Conservation (phyloP, 768 basidiomycete species). For the Tricholoma matsutake region DNA sequence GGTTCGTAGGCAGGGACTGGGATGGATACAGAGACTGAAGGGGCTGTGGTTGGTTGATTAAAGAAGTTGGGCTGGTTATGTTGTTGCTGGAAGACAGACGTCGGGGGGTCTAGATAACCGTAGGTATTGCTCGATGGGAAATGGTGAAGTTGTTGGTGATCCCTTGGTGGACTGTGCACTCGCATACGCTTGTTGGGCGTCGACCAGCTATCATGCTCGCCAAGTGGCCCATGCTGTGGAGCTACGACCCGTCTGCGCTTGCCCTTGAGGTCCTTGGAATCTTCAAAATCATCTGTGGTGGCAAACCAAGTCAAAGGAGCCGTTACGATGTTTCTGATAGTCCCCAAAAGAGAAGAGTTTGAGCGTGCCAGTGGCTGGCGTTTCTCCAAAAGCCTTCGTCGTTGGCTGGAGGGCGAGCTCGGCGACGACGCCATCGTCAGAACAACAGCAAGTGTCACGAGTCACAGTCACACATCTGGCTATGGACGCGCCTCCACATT, state of each 20-base stretch:
- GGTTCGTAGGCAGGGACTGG: conserved; percentile 22
- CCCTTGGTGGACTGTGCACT: conserved; percentile 45
- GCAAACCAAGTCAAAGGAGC: conserved; percentile 60
- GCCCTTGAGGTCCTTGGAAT: conserved; percentile 45
- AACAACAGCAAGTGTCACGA: conserved; percentile 25
- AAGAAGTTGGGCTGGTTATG: conserved; percentile 21
- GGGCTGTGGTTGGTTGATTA: conserved; percentile 17
- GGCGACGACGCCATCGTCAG: conserved; percentile 32
- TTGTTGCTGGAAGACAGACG: conserved; percentile 37
- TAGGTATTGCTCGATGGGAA: conserved; percentile 16
- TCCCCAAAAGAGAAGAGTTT: conserved; percentile 56
- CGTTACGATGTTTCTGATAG: conserved; percentile 65
- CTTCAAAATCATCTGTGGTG: conserved; percentile 46
- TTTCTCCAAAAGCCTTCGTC: conserved; percentile 24
- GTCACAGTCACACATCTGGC: conserved; percentile 11
- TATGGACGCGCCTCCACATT: conserved; percentile 58
- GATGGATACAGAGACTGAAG: conserved; percentile 24
- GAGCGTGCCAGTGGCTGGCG: conserved; percentile 44
- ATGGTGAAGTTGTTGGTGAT: conserved; percentile 25
- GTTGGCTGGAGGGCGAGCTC: conserved; percentile 26
- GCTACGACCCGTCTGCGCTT: conserved; percentile 51
- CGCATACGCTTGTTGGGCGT: conserved; percentile 52
- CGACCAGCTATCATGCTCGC: conserved; percentile 31
- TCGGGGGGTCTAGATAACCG: conserved; percentile 56
- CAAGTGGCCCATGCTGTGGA: conserved; percentile 25